Conservation (phyloP, 768 basidiomycete species). For the Botryobasidium botryosum region DNA sequence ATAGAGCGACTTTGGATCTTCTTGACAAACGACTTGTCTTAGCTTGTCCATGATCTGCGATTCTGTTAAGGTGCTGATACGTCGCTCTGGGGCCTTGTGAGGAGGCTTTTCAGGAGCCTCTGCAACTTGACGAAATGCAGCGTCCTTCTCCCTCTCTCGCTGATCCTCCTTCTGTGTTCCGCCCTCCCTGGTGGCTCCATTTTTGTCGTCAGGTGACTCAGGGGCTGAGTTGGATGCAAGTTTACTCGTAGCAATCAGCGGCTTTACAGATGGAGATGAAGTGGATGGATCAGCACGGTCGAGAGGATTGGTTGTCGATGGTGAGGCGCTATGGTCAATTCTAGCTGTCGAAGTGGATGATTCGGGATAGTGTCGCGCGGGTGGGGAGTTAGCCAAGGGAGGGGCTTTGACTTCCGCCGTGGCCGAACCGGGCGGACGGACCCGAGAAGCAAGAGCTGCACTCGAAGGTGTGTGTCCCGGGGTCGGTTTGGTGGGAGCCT, state of each 20-base stretch:
- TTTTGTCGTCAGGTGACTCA: too few species aligned
- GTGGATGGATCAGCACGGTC: constrained; percentile 34
- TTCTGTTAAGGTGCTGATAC: constrained; percentile 93
- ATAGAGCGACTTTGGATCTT: constrained; percentile 81
- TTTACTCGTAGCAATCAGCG: constrained; percentile 61
- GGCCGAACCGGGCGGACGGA: constrained; percentile 8
- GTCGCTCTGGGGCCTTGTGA: constrained; percentile 40
- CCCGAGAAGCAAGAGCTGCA: constrained; percentile 5
- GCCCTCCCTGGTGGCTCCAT: too few species aligned
- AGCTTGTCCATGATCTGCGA: constrained; percentile 98
- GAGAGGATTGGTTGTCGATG: too few species aligned
- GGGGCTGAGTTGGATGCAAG: too few species aligned
- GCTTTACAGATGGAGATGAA: constrained; percentile 50
- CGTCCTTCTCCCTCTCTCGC: too few species aligned
- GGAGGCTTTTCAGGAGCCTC: constrained; percentile 32
- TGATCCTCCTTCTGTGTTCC: too few species aligned
- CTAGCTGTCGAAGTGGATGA: too few species aligned
- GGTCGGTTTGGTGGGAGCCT: neutral
- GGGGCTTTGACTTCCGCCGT: constrained; percentile 12
- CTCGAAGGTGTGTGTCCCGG: constrained; percentile 4
- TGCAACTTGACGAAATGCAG: too few species aligned
- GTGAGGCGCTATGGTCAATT: too few species aligned
- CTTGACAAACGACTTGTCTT: constrained; percentile 65
- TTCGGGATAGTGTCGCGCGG: too few species aligned
- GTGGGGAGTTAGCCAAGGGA: too few species aligned